Percentiles rank a stretch among this genome's conserved stretches.
Evolutionary conservation across 2,329 filamentous ascomycete genomes (phyloP).

Genomic region (Purpureocillium takamizusanense): DNA sequence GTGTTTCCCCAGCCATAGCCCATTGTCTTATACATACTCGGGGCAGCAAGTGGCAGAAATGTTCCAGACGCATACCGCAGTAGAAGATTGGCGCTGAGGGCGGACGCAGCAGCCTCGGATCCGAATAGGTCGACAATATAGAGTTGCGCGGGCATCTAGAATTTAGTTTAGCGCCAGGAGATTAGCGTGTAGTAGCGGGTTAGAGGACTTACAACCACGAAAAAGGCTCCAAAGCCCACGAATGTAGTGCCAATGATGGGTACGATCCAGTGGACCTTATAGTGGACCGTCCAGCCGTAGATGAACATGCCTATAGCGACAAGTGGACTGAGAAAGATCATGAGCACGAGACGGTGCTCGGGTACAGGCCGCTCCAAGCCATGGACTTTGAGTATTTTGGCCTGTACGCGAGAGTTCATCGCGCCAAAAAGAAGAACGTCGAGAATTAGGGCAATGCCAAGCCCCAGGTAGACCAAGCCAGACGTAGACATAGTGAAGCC

Average conservation of each 20-base stretch:
- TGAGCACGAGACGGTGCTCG: not conserved
- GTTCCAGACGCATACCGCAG: no score
- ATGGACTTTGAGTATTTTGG: not conserved
- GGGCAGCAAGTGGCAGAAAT: no score
- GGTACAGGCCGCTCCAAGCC: not conserved
- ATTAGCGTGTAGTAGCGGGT: no score
- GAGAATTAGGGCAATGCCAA: not conserved
- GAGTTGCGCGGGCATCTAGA: no score
- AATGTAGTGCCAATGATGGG: not conserved
- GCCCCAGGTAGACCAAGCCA: not conserved
- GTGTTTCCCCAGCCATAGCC: no score
- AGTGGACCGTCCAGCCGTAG: not conserved
- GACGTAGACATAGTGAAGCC: not conserved
- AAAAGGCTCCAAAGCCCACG: not conserved
- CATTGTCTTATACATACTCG: no score
- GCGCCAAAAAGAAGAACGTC: not conserved
- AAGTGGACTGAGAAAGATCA: conserved; percentile 1
- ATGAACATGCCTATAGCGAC: not conserved
- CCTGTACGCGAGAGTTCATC: not conserved
- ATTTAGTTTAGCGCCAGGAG: no score
- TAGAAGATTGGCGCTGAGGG: no score
- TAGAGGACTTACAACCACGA: not conserved
- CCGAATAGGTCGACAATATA: no score
- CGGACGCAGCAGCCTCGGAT: no score
- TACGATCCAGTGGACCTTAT: not conserved